Evolutionary conservation across 2,329 filamentous ascomycete genomes (phyloP), one percentile per base, ranked within the genome.

Genomic region (Colletotrichum simmondsii): DNA sequence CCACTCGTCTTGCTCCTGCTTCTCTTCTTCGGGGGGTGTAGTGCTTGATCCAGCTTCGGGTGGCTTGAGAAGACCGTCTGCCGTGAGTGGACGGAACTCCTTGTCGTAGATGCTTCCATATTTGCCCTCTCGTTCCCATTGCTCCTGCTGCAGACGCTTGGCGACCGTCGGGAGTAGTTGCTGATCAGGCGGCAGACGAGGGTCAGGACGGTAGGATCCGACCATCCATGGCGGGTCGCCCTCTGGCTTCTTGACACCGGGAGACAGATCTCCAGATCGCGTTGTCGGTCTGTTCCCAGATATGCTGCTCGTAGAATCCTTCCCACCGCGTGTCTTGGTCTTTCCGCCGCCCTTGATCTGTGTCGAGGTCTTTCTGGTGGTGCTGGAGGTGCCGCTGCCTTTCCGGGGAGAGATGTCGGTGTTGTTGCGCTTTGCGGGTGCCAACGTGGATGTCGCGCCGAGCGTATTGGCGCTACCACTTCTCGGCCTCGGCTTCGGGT

Each of bases 181-280:
- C 82, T 99, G 94, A 74, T 99, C 97, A 0, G 95, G 97, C 6
- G 97, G 97, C 42, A 99, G 87, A 73, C 95, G 92, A 35, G 97
- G 97, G 80, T 99, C 97, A 0, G 97, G 97, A 79, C 97, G 97
- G 83, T 98, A 99, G 83, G 97, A 95, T 26, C 93, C 94, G 58
- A 97, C 90, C 83, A 98, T 90, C 97, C 97, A 99, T 64, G 97
- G 97, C 11, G 97, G 95, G 66, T 98, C 96, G 24, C 97, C 97
- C 85, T 98, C 97, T 0, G 95, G 95, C 54, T 92, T 90, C 79
- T 94, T 90, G 87, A 81, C 79, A 74, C 75, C 77, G 37, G 83
- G 78, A 54, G 84, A 81, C 35, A 88, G 76, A 71, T 90, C 90
- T 24, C 91, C 91, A 7, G 90, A 91, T 72, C 91, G 87, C 1